Base-by-base conservation (phyloP, 2,329 filamentous ascomycete species). In the Aspergillus thermomutatus region DNA sequence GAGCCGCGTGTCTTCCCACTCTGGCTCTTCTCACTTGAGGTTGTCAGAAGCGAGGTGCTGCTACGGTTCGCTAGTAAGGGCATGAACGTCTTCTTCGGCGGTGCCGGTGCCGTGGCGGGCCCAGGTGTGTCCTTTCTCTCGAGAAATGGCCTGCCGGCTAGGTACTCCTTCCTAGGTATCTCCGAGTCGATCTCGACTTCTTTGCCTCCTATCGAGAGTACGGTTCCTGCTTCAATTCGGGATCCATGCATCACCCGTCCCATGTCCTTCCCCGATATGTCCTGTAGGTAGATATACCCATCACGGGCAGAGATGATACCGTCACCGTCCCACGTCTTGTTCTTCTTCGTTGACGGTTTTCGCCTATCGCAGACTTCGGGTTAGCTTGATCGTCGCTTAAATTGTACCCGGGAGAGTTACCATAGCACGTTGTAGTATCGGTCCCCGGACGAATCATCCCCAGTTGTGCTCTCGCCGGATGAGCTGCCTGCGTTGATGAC, bases 251-350 rank as follows among this genome's bases (percentile, higher is more conserved):
- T 77, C 11, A 77, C 77, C 53, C 80, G 82, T 1, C 87, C 87
- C 71, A 90, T 80, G 21, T 87, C 82, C 68, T 80, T 82, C 3
- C 87, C 87, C 0, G 81, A 81, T 10, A 83, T 79, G 67, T 90
- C 85, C 57, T 85, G 82, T 17, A 90, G 76, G 53, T 77, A 79
- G 3, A 82, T 86, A 66, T 82, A 82, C 3, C 85, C 85, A 37
- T 79, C 80, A 2, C 76, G 72, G 3, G 87, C 77, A 3, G 79
- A 77, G 8, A 90, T 76, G 2, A 89, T 79, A 1, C 87, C 88
- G 71, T 91, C 88, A 2, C 87, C 87, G 65, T 90, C 87, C 87
- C 88, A 91, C 4, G 86, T 90, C 69, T 90, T 90, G 71, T 90
- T 84, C 73, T 90, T 91, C 71, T 89, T 90, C 5, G 77, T 82